Base-by-base conservation (phyloP, 1,284 basidiomycete genomes). In the Wolfiporia cocos region DNA sequence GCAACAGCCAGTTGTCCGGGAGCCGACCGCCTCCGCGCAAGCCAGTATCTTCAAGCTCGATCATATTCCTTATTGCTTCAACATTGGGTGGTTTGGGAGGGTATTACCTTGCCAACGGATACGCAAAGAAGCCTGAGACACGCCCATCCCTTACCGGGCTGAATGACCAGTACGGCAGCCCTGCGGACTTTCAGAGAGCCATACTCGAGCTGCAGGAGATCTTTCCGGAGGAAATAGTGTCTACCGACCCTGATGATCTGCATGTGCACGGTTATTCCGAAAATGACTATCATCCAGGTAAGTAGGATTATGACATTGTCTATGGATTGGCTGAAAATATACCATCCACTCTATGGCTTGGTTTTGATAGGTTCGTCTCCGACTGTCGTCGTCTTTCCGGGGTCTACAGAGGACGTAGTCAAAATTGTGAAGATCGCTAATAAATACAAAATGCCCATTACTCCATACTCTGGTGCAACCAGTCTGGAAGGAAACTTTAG, bases 401-500 rank as follows among this genome's bases (percentile, higher is more conserved):
- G 51, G 2, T 65, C 57, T 29, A 84, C 81, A 0, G 73, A 78
- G 37, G 81, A 83, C 48, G 79, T 82, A 14, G 71, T 78, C 41
- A 68, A 66, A 48, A 65, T 78, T 15, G 73, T 81, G 48, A 70
- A 76, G 41, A 69, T 81, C 39, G 75, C 83, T 3, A 65, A 68
- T 51, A 73, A 75, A 52, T 74, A 79, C 53, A 62, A 62, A 17
- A 69, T 84, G 45, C 77, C 76, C 2, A 62, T 78, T 36, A 69
- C 75, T 5, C 73, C 82, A 1, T 84, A 76, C 49, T 72, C 73
- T 12, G 83, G 80, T 0, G 83, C 78, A 2, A 86, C 81, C 0
- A 74, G 72, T 53, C 49, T 81, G 17, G 76, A 81, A 54, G 70
- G 73, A 0, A 79, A 85, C 41, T 80, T 70, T 48, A 66, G 74